Percentiles rank a stretch among this genome's conserved stretches.
Evolutionary conservation across 345 rosid genomes (phyloP).

Genomic region (Aquilaria malaccensis): DNA sequence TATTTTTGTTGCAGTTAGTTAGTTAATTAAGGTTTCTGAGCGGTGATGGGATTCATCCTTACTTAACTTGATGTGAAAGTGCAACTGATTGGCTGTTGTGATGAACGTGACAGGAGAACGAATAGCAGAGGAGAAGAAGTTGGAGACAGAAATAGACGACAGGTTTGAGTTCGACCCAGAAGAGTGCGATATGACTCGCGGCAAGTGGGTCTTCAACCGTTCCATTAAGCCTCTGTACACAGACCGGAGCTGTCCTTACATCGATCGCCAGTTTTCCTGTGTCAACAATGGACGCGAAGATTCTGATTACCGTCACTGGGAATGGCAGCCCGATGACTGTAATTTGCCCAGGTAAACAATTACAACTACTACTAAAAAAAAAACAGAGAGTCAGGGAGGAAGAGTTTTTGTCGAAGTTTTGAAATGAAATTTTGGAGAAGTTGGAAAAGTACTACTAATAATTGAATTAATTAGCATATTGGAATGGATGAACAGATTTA

Average conservation of each 20-base stretch:
- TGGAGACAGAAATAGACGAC: constrained; percentile 49
- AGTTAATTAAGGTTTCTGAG: not conserved
- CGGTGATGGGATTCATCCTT: not conserved
- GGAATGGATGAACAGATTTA: constrained; percentile 36
- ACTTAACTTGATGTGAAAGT: not conserved
- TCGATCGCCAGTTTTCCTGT: constrained; percentile 73
- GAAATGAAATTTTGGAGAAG: not conserved
- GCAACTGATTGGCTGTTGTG: constrained; percentile 4
- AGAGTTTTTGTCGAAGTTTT: not conserved
- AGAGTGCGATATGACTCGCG: constrained; percentile 65
- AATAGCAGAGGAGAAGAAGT: constrained; percentile 20
- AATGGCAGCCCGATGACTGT: constrained; percentile 95
- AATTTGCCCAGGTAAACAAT: constrained; percentile 50
- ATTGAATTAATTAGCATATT: not conserved
- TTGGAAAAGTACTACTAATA: not conserved
- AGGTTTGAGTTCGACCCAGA: constrained; percentile 84
- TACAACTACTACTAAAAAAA: too few species aligned
- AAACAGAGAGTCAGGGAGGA: too few species aligned
- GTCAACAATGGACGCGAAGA: constrained; percentile 61
- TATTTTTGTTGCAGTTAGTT: not conserved
- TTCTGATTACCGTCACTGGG: constrained; percentile 72
- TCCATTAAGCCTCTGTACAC: constrained; percentile 60
- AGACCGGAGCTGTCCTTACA: constrained; percentile 72
- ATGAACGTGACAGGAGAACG: constrained; percentile 23
- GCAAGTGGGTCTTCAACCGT: constrained; percentile 77